Percentiles rank a stretch among this genome's conserved stretches.
Conservation (phyloP, 345 rosid genomes). For the Kandelia obovata region DNA sequence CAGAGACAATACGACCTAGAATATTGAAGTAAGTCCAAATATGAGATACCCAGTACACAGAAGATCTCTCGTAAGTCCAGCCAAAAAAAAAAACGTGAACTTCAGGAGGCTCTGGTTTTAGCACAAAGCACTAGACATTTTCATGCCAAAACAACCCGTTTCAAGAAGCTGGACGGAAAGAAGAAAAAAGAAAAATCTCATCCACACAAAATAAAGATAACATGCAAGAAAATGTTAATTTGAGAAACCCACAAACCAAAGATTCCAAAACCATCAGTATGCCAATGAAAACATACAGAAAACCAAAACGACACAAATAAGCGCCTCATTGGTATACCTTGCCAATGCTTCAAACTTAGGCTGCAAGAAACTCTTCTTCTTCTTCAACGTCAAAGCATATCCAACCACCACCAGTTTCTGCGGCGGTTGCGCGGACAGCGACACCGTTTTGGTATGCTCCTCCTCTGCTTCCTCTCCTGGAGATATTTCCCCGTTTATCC, state of each 20-base stretch:
- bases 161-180: conserved; percentile 5
- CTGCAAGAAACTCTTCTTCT: conserved; percentile 86
- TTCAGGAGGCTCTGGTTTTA: conserved; percentile 11
- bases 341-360: conserved; percentile 79
- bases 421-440: conserved; percentile 20
- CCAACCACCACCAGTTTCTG: conserved; percentile 62
- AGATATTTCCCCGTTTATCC: conserved; percentile 45
- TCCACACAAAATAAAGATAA: not conserved
- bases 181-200: not conserved
- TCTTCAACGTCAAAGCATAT: conserved; percentile 85
- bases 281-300: not conserved
- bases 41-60: conserved; percentile 24
- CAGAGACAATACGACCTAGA: conserved; percentile 32
- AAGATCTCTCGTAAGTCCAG: conserved; percentile 24
- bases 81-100: conserved; percentile 2
- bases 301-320: not conserved
- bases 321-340: conserved; percentile 30
- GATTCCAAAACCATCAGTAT: not conserved
- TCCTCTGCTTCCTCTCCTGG: conserved; percentile 20
- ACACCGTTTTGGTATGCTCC: conserved; percentile 19
- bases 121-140: conserved; percentile 10
- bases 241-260: not conserved
- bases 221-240: not conserved
- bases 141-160: conserved; percentile 13
- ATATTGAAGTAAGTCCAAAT: conserved; percentile 33